Evolutionary conservation across 805 yeast genomes (phyloP).

Genomic region (Ogataea chonburiensis): DNA sequence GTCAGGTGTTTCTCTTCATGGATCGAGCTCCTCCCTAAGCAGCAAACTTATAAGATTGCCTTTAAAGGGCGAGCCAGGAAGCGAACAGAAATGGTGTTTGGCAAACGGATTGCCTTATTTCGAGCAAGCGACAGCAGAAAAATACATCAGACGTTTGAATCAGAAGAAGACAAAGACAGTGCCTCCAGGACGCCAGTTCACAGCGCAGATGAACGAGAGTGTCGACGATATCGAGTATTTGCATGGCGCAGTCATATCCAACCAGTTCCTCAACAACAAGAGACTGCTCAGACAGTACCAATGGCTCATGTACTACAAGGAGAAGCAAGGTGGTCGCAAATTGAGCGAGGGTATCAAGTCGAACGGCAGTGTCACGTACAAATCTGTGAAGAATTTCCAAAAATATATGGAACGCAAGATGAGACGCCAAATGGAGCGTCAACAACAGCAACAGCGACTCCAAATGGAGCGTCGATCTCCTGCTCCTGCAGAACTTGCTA

Average conservation of each 20-base stretch:
- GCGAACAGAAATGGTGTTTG: constrained; percentile 22
- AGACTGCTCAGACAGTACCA: constrained; percentile 42
- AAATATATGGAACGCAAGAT: constrained; percentile 28
- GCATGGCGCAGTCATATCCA: constrained; percentile 48
- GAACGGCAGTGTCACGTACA: constrained; percentile 17
- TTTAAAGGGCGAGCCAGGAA: constrained; percentile 17
- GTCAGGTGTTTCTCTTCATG: not conserved
- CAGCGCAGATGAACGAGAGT: constrained; percentile 31
- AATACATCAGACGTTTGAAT: constrained; percentile 25
- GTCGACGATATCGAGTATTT: constrained; percentile 47
- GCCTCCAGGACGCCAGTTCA: constrained; percentile 31
- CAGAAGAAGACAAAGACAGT: constrained; percentile 30
- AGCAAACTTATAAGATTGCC: constrained; percentile 32
- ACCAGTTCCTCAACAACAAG: constrained; percentile 42
- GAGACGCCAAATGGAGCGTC: constrained; percentile 19
- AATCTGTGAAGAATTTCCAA: constrained; percentile 29
- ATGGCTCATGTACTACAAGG: constrained; percentile 50
- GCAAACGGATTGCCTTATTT: constrained; percentile 46
- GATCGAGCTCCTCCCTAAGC: constrained; percentile 25
- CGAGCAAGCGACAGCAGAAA: constrained; percentile 28
- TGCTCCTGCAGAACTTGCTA: constrained; percentile 2
- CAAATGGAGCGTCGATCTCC: constrained; percentile 15
- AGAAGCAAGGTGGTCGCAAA: constrained; percentile 39
- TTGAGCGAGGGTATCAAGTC: constrained; percentile 22
- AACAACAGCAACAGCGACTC: constrained; percentile 17